These are phyloP conservation scores for Cymbidium sinense DNA, from an alignment of 106 monocot species.

Conservation along the genomic window DNA sequence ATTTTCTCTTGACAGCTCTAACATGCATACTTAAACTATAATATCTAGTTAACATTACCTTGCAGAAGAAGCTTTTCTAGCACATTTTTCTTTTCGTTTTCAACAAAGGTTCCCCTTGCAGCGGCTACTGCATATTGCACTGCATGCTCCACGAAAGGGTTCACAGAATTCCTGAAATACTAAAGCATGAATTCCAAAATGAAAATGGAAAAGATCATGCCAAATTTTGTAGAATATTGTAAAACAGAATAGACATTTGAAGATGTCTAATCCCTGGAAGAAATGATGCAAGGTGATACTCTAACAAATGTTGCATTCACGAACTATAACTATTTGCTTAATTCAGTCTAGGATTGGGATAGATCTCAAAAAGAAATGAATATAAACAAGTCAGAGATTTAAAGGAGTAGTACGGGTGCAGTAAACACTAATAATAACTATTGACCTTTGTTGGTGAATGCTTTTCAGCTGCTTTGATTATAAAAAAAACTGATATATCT, in stretches of 20 bases:
- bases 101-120: slow-evolving; percentile 35
- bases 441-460: neutral
- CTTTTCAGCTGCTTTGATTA: neutral
- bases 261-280: neutral
- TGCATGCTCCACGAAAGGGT: slow-evolving; percentile 96
- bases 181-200: slow-evolving; percentile 8
- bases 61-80: slow-evolving; percentile 70
- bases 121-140: slow-evolving; percentile 82
- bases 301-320: neutral
- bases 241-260: neutral
- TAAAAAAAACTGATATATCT: neutral
- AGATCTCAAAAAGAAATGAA: neutral
- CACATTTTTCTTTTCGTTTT: slow-evolving; percentile 40
- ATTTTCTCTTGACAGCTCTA: neutral
- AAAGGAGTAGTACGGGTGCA: neutral
- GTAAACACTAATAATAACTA: neutral
- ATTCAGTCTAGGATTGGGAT: neutral
- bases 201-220: neutral
- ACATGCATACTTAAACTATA: slow-evolving; percentile 1
- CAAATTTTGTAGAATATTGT: neutral
- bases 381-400: neutral
- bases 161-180: slow-evolving; percentile 58
- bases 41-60: slow-evolving; percentile 31
- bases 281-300: neutral
- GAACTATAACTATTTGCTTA: neutral